Evolutionary conservation across 2,329 filamentous ascomycete genomes (phyloP), one percentile per base, ranked within the genome.

Genomic region (Ophiostoma perfectum): DNA sequence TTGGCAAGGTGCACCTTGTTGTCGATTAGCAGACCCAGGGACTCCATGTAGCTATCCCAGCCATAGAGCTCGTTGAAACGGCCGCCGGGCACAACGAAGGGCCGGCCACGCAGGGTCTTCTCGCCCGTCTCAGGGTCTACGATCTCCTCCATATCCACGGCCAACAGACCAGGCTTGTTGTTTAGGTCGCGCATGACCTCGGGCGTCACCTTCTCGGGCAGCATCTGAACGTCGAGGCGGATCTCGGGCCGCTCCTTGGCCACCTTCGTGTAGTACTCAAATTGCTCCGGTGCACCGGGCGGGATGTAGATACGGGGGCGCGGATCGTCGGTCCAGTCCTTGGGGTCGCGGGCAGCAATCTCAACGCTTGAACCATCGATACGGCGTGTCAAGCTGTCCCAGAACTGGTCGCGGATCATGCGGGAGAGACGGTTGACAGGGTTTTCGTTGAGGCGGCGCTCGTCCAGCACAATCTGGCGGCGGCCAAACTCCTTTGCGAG

Each of bases 11-110:
- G 88, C 36, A 92, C 88, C 70, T 91, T 88, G 76, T 95, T 91
- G 75, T 94, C 92, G 73, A 92, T 87, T 70, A 98, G 82, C 69
- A 99, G 84, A 18, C 95, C 95, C 3, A 98, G 83, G 5, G 94
- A 95, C 77, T 94, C 92, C 93, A 99, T 98, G 81, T 98, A 99
- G 77, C 93, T 97, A 79, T 99, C 95, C 95, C 95, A 99, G 64
- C 94, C 94, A 77, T 99, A 99, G 36, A 99, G 80, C 78, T 99
- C 95, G 78, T 99, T 99, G 87, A 99, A 99, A 42, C 95, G 88
- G 38, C 95, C 95, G 70, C 95, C 95, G 0, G 95, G 95, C 3
- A 99, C 95, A n/a, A 98, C 93, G 74, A 98, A 99, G 0, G 95
- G 94, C 69, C 96, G 83, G 3, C 95, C 95, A 47, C 84, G 84